phyloP scores from a whole-genome alignment of 1,284 basidiomycete genomes.

The Ceratobasidium theobromae region DNA sequence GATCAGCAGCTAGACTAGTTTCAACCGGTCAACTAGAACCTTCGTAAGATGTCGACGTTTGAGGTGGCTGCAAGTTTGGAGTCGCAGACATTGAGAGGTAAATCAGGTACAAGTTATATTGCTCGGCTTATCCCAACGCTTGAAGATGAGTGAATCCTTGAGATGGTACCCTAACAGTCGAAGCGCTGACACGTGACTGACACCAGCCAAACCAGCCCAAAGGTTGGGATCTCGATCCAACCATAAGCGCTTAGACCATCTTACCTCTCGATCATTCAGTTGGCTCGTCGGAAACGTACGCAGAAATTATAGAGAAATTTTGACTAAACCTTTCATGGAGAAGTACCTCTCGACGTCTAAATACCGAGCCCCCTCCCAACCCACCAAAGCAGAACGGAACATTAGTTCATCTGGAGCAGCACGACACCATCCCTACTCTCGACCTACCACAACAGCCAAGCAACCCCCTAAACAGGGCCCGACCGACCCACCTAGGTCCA shows the following conservation, averaged over 20 bases:
- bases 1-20: background rate
- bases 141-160: no score
- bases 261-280: no score
- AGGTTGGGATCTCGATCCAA: conserved; percentile 17
- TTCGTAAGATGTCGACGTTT: conserved; percentile 17
- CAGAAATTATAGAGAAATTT: background rate
- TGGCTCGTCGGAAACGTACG: no score
- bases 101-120: background rate
- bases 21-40: background rate
- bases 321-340: background rate
- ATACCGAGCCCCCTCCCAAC: background rate
- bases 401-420: background rate
- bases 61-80: background rate
- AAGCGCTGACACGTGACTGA: background rate
- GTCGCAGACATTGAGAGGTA: background rate
- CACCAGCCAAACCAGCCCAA: conserved; percentile 16
- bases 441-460: background rate
- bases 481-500: background rate
- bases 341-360: conserved; percentile 1
- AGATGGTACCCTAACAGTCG: background rate
- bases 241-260: background rate
- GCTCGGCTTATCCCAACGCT: no score
- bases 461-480: background rate
- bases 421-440: conserved; percentile 24
- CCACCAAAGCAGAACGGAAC: background rate